Evolutionary conservation across 768 basidiomycete genomes (phyloP).

Genomic region (Leccinum truebloodii): DNA sequence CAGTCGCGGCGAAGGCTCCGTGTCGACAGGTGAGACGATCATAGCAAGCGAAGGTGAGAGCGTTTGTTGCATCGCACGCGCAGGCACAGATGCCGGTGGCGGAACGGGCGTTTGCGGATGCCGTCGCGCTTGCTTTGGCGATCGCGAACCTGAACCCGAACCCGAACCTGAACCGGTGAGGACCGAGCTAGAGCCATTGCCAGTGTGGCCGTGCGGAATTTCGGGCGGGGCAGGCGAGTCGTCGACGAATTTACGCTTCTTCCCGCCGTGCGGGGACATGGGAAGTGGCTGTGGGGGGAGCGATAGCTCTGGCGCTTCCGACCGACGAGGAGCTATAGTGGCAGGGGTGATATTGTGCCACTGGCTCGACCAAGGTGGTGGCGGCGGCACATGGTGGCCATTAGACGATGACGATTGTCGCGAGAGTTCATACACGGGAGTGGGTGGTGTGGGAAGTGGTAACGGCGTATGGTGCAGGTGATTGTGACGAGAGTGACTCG

Average conservation of each 20-base stretch:
- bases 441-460: conserved; percentile 35
- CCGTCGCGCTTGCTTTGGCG: conserved; percentile 36
- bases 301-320: conserved; percentile 28
- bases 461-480: conserved; percentile 33
- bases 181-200: conserved; percentile 10
- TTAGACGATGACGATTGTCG: conserved; percentile 32
- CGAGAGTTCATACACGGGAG: conserved; percentile 35
- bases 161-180: neutral
- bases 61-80: conserved; percentile 36
- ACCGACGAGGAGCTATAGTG: conserved; percentile 18
- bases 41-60: conserved; percentile 37
- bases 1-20: conserved; percentile 35
- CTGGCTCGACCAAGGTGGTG: conserved; percentile 36
- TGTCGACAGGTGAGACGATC: conserved; percentile 37
- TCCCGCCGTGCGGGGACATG: conserved; percentile 33
- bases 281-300: conserved; percentile 14
- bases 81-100: conserved; percentile 24
- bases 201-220: conserved; percentile 9
- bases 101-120: conserved; percentile 36
- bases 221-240: conserved; percentile 33
- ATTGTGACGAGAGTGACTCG: conserved; percentile 30
- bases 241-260: conserved; percentile 38
- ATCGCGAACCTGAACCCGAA: conserved; percentile 32
- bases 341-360: conserved; percentile 27
- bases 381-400: conserved; percentile 36